Conservation (phyloP, 768 basidiomycete genomes). For the Pleurotus cornucopiae region DNA sequence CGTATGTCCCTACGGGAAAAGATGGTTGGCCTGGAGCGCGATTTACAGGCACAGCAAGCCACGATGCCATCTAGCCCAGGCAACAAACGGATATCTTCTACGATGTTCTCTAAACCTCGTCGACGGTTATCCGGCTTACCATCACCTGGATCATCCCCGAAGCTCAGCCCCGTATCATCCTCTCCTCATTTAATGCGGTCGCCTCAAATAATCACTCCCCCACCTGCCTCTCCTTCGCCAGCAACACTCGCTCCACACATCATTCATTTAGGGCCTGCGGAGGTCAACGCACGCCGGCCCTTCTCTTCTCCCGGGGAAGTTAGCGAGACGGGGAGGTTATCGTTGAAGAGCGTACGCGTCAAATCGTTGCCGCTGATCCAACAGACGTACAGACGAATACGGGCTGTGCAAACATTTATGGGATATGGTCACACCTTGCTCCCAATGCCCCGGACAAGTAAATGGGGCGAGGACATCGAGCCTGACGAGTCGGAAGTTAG, state of each 20-base stretch:
- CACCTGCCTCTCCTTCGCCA: background rate
- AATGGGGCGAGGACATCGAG: constrained; percentile 20
- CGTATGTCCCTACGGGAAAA: constrained; percentile 66
- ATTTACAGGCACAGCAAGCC: constrained; percentile 33
- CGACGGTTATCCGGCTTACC: constrained; percentile 10
- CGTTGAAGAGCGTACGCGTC: constrained; percentile 37
- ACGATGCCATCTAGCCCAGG: constrained; percentile 43
- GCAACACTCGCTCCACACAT: constrained; percentile 6
- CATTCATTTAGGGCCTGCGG: constrained; percentile 16
- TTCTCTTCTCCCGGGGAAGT: constrained; percentile 16
- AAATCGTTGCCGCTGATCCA: constrained; percentile 48
- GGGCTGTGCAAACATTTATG: constrained; percentile 58
- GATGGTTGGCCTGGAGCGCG: constrained; percentile 47
- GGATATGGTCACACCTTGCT: constrained; percentile 54
- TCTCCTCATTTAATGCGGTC: constrained; percentile 16
- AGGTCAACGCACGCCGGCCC: constrained; percentile 10
- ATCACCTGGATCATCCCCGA: constrained; percentile 3
- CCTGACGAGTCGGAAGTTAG: constrained; percentile 28
- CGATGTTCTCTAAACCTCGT: constrained; percentile 13
- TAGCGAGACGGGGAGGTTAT: constrained; percentile 16
- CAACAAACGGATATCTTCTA: constrained; percentile 22
- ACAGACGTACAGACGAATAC: constrained; percentile 56
- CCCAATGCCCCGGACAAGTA: constrained; percentile 30
- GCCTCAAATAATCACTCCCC: constrained; percentile 11
- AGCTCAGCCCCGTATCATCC: constrained; percentile 1